Base-by-base conservation (phyloP, 805 yeast genomes). In the Candida wancherniae region DNA sequence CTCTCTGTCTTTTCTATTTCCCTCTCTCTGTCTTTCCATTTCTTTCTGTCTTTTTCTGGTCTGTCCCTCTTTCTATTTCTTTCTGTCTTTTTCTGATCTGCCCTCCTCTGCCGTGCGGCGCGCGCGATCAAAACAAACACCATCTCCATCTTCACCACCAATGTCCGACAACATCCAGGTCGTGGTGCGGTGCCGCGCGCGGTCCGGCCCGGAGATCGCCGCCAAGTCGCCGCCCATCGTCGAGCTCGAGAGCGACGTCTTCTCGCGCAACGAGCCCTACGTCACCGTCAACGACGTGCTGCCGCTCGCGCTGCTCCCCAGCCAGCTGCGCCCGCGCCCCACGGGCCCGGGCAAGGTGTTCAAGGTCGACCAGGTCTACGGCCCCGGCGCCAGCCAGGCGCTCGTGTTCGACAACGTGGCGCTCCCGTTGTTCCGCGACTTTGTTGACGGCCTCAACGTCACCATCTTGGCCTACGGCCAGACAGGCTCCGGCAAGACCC, bases 401-500 rank as follows among this genome's bases (percentile, higher is more conserved):
- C 59, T 68, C 22, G 53, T 87, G 1, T 87, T 79, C 45, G 74
- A 77, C 14, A 73, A 73, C 15, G 80, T 80, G 12, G 94, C 88
- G 0, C 67, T 70, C 15, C 95, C 88, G 40, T 71, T 86, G 37
- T 58, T 86, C 35, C 61, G 69, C 31, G 94, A 90, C 13, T 82
- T 79, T 51, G 39, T 72, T 28, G 51, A 54, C 28, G 80, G 80
- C 10, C 55, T 41, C 38, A 85, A 84, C 51, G 85, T 87, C 43
- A 82, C 95, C 0, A 70, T 85, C 17, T 67, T 86, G 43, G 94
- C 92, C 0, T 75, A 75, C 48, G 80, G 80, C 14, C 94, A 85
- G 69, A 86, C 95, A 0, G 92, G 95, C 1, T 83, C 94, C 0
- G 95, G 95, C 15, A 86, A 85, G 48, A 85, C 95, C 0, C 77